Base-by-base conservation (phyloP, 2,329 filamentous ascomycete species). In the Sporothrix humicola region DNA sequence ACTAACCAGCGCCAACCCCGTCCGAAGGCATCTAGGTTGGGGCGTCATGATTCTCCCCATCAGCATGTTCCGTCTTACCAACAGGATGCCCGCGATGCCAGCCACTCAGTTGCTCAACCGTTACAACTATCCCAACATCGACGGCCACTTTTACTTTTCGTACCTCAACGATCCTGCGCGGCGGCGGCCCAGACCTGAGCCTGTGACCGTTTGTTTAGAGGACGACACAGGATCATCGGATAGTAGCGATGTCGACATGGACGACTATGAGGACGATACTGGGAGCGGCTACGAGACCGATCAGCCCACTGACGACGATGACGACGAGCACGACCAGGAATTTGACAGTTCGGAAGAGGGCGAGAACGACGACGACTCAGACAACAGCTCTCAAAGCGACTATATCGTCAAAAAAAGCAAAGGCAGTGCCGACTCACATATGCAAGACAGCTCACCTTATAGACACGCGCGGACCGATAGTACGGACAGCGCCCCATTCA, bases 21-120 rank as follows among this genome's bases (percentile, higher is more conserved):
- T 8, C 31, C 2, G 50, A 4, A 71, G 59, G 1, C 31, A 48
- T n/a, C 82, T 81, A 70, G 86, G 85, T 1, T 88, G 87, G 87
- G 85, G 86, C 7, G 81, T 87, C 10, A 78, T 87, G 56, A 81
- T 85, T 7, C 77, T 88, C 7, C 82, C 83, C 13, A 37, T 17
- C 4, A 46, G 58, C 15, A 69, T 31, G 17, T 59, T 71, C 37
- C 58, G 74, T 10, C 61, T 10, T 10, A 73, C 70, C 37, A 68
- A 23, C 5, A 69, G 17, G 8, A 71, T 61, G 71, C 61, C 73
- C 1, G 26, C 42, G 1, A 5, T 44, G 6, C 6, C 46, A 4
- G 50, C 42, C 26, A 52, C n/a, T 1, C 17, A 8, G 1, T 8
- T 72, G 44, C 56, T 71, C 15, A 42, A 50, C 44, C 54, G 69